A percentile compares a stretch with the other conserved stretches of the same genome.
phyloP scores from a whole-genome alignment of 345 rosid genomes.

The Viola odorata region DNA sequence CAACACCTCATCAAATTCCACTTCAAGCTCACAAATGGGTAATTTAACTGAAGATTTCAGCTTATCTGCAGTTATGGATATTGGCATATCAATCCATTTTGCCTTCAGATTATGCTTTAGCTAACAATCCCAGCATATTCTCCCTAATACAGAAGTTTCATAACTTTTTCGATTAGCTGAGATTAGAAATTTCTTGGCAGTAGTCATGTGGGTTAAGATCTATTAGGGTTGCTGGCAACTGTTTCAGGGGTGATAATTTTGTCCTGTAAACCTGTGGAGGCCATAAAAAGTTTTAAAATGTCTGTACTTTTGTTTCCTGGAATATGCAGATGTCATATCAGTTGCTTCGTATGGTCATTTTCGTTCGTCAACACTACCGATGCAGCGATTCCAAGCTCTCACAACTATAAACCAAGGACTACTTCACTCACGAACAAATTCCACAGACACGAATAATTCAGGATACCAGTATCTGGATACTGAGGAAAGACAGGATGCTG shows the following conservation, averaged over 20 bases:
- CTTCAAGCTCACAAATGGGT: slow-evolving; percentile 47
- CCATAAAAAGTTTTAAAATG: background rate
- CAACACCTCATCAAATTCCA: slow-evolving; percentile 33
- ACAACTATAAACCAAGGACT: slow-evolving; percentile 42
- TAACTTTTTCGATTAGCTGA: too few relatives aligned
- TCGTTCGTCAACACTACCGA: slow-evolving; percentile 44
- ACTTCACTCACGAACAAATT: slow-evolving; percentile 34
- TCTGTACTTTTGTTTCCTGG: slow-evolving; percentile 2
- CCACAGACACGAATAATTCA: slow-evolving; percentile 33
- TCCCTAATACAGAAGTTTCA: too few relatives aligned
- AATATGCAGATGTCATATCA: slow-evolving; percentile 37
- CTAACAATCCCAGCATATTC: background rate
- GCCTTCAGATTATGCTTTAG: background rate
- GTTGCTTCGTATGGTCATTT: slow-evolving; percentile 35
- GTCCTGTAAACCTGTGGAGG: background rate
- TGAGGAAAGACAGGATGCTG: slow-evolving; percentile 32
- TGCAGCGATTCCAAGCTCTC: slow-evolving; percentile 64
- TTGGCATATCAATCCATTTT: background rate
- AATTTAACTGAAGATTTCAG: slow-evolving; percentile 5
- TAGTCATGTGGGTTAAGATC: background rate
- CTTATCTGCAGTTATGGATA: background rate
- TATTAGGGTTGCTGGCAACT: background rate
- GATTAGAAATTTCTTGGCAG: background rate
- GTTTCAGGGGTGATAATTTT: slow-evolving; percentile 3
- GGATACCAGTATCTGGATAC: slow-evolving; percentile 37